These are phyloP conservation scores for Colletotrichum spinosum DNA, from an alignment of 2,329 filamentous ascomycete species.

Conservation along the genomic window DNA sequence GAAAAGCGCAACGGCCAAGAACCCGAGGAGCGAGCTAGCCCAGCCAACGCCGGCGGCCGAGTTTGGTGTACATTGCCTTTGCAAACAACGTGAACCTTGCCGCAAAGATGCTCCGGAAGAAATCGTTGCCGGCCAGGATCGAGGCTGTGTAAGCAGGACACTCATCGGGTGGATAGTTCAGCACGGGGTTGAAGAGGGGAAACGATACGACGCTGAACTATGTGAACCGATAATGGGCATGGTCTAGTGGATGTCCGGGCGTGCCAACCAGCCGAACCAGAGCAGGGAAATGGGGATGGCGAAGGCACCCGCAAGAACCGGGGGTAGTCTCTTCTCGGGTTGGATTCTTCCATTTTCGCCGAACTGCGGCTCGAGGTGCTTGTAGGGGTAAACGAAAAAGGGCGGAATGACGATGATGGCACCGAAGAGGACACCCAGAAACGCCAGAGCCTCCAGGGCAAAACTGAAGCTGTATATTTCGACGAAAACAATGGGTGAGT, in stretches of 20 bases:
- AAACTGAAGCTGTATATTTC: constrained; percentile 56
- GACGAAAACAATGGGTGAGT: constrained; percentile 58
- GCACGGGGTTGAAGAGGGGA: constrained; percentile 38
- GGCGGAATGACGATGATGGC: constrained; percentile 65
- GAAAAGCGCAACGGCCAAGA: constrained; percentile 14
- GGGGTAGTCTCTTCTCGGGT: constrained; percentile 38
- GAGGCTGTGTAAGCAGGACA: constrained; percentile 39
- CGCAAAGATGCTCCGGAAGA: constrained; percentile 35
- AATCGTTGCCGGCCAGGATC: constrained; percentile 39
- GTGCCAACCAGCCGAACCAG: constrained; percentile 78
- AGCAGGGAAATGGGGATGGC: constrained; percentile 76
- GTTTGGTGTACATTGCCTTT: constrained; percentile 36
- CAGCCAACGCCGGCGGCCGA: constrained; percentile 32
- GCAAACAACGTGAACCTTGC: constrained; percentile 36
- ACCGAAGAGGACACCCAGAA: constrained; percentile 68
- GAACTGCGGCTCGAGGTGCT: constrained; percentile 36
- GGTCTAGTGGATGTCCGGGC: constrained; percentile 69
- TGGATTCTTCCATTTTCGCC: constrained; percentile 34
- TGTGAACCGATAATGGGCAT: constrained; percentile 65
- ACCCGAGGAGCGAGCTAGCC: constrained; percentile 37
- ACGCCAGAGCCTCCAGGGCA: constrained; percentile 70
- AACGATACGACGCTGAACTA: constrained; percentile 67
- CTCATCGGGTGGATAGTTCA: constrained; percentile 39
- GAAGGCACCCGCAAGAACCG: constrained; percentile 60
- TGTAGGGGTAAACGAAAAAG: constrained; percentile 39